These are phyloP conservation scores for Acer saccharum DNA, from an alignment of 345 rosid genomes.

Conservation along the genomic window DNA sequence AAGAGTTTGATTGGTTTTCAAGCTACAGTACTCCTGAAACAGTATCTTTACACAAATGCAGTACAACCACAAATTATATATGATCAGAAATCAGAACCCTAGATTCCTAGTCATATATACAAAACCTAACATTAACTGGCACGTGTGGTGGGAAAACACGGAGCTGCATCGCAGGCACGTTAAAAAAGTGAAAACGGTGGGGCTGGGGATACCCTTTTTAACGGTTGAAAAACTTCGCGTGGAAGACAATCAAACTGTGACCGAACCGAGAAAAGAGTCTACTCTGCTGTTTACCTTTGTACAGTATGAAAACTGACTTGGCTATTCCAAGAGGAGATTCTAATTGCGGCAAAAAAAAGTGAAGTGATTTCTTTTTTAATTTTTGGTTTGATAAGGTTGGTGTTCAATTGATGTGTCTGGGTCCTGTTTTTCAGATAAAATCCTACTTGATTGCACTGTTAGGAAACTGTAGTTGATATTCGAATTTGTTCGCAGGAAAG, in stretches of 20 bases:
- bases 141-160: background rate
- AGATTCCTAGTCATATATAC: background rate
- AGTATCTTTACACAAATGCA: background rate
- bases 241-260: conserved; percentile 28
- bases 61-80: no score
- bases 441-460: no score
- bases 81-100: background rate
- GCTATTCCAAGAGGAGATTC: background rate
- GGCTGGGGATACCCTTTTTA: background rate
- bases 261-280: background rate
- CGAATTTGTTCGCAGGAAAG: no score
- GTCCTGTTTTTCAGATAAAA: no score
- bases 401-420: no score
- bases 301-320: background rate
- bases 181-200: conserved; percentile 13
- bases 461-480: no score
- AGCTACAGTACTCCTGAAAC: background rate
- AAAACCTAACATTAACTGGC: background rate
- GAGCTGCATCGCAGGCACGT: conserved; percentile 30
- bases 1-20: background rate
- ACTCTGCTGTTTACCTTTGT: background rate
- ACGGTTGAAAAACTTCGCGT: conserved; percentile 31
- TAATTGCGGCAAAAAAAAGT: background rate
- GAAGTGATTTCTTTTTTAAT: no score
- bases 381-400: no score